Conservation (phyloP, 73 alveolate genomes). For the Paramecium sonneborni region DNA sequence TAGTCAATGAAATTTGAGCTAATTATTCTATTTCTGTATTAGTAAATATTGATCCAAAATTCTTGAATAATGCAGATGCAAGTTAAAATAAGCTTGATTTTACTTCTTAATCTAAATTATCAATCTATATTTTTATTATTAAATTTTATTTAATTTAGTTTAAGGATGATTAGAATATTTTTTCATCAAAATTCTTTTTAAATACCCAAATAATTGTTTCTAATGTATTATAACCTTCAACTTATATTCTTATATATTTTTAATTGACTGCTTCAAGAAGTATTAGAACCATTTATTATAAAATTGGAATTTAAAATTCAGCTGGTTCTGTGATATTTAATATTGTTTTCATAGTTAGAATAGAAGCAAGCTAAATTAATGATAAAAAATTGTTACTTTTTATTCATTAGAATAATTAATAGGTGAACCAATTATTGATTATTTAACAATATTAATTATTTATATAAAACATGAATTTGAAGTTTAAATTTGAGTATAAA, state of each 20-base stretch:
- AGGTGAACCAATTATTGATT: neutral
- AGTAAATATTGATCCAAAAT: neutral
- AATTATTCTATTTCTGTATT: neutral
- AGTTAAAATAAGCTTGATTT: neutral
- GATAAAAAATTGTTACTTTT: neutral
- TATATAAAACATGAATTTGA: neutral
- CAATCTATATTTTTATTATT: neutral
- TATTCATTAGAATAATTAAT: slow-evolving; percentile 10
- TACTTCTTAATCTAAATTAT: slow-evolving; percentile 30
- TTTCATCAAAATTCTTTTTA: neutral
- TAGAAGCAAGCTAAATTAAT: neutral
- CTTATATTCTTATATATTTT: neutral
- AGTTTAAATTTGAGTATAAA: neutral
- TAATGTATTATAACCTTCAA: neutral
- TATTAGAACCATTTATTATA: neutral
- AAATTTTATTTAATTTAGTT: neutral
- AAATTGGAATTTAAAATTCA: neutral
- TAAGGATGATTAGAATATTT: neutral
- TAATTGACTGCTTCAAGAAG: neutral
- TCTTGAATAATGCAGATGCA: neutral
- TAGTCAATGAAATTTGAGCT: neutral
- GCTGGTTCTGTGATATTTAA: neutral
- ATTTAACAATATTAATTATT: neutral
- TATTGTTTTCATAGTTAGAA: neutral
- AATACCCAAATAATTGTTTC: neutral